phyloP scores from a whole-genome alignment of 148 eudicot genomes.

The Rheum nobile region DNA sequence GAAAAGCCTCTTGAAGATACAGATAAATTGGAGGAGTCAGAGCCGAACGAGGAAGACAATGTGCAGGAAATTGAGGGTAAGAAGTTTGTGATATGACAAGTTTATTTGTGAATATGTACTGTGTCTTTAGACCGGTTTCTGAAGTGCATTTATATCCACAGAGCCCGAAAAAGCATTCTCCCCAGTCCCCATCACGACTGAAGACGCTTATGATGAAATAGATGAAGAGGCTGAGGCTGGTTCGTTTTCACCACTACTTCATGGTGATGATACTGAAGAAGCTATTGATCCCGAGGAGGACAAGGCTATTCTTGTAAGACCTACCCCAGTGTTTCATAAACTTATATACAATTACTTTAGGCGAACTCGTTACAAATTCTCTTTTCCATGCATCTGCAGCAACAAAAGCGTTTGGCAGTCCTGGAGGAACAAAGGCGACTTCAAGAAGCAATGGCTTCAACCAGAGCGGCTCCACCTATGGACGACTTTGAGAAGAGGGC shows the following conservation, averaged over 20 bases:
- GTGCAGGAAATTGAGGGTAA: constrained; percentile 44
- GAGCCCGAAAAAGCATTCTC: constrained; percentile 31
- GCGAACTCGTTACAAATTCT: neutral
- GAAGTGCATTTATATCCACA: neutral
- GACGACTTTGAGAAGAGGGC: constrained; percentile 81
- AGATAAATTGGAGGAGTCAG: constrained; percentile 23
- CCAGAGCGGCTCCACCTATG: constrained; percentile 31
- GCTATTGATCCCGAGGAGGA: constrained; percentile 98
- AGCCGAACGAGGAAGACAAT: constrained; percentile 39
- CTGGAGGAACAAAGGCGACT: constrained; percentile 54
- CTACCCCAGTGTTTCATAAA: neutral
- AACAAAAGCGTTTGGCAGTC: constrained; percentile 65
- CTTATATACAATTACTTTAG: neutral
- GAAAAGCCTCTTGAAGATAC: constrained; percentile 44
- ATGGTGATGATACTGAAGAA: constrained; percentile 79
- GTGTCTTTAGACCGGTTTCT: constrained; percentile 17
- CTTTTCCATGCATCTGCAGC: constrained; percentile 26
- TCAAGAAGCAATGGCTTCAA: constrained; percentile 68
- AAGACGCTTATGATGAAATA: constrained; percentile 24
- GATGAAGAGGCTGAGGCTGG: constrained; percentile 63
- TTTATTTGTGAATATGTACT: constrained; percentile 12
- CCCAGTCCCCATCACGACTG: constrained; percentile 44
- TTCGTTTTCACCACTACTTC: constrained; percentile 82
- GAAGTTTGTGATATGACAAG: constrained; percentile 3
- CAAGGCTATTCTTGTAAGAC: constrained; percentile 52